phyloP scores from a whole-genome alignment of 768 basidiomycete genomes.

The Lactarius hengduanensis region DNA sequence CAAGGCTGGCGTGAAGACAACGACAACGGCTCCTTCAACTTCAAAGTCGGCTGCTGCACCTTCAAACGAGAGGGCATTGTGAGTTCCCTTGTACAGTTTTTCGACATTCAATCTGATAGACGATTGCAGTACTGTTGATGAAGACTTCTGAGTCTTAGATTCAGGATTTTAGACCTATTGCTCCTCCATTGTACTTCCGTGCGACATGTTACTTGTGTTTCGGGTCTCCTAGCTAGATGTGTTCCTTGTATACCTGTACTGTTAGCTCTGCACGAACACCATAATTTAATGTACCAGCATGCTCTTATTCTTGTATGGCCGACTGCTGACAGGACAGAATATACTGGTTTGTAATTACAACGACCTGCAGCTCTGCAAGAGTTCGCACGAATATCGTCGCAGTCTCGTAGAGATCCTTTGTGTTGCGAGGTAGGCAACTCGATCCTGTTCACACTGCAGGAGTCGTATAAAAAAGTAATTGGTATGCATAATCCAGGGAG shows the following conservation, averaged over 20 bases:
- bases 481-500: not conserved
- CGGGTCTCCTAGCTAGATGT: slow-evolving; percentile 14
- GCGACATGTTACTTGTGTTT: not conserved
- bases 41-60: not conserved
- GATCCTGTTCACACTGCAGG: not conserved
- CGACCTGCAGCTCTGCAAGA: not conserved
- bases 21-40: slow-evolving; percentile 12
- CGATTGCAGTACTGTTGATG: slow-evolving; percentile 23
- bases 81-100: slow-evolving; percentile 29
- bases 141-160: slow-evolving; percentile 16
- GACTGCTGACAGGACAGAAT: not conserved
- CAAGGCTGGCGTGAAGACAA: slow-evolving; percentile 52
- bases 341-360: not conserved
- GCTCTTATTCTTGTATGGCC: not conserved
- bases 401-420: not conserved
- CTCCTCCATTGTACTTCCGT: not conserved
- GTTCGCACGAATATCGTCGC: no score
- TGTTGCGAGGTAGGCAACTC: not conserved
- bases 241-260: slow-evolving; percentile 20
- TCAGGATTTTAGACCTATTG: not conserved
- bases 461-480: not conserved
- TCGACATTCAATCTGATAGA: not conserved
- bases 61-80: slow-evolving; percentile 39
- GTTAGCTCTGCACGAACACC: slow-evolving; percentile 21
- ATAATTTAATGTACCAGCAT: slow-evolving; percentile 25